Evolutionary conservation across 2,329 filamentous ascomycete genomes (phyloP), one percentile per base, ranked within the genome.

Genomic region (Diplodia sapinea): DNA sequence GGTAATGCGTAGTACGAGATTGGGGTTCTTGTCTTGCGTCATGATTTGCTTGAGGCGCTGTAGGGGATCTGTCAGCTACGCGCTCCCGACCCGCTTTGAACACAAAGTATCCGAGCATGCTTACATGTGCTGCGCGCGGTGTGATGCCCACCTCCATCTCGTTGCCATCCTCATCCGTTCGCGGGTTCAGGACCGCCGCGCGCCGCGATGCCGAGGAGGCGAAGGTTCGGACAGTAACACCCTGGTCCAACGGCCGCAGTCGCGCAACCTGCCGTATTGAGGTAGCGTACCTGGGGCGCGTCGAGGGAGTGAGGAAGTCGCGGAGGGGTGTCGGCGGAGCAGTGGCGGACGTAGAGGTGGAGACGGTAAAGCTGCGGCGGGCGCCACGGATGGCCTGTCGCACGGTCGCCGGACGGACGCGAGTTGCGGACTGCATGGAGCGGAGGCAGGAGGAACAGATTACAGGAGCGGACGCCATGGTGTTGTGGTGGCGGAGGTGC

Each of bases 1-100:
- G 69, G 91, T 90, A 71, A 99, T 91, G 64, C 94, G 91, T n/a
- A 99, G 86, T 29, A 93, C 92, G 38, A 96, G 87, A 74, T 91
- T 84, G 2, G 92, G 92, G 77, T 96, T 96, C 69, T 73, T 69
- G 71, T 79, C 84, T 68, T 69, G 83, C 69, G 72, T 78, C 70
- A 78, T 76, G 73, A 83, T 96, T 71, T 92, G 86, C 68, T 87
- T 85, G 38, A 97, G 87, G 43, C 93, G 91, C 78, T 80, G 74
- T 26, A 75, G 72, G 70, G 12, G 11, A 17, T n/a, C 9, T 12
- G 57, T 62, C 5, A 62, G 40, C 23, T 15, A 20, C 20, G 2
- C 7, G 9, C n/a, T 26, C 6, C 20, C 9, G 40, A 20, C 11
- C 26, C 3, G 1, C 20, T 9, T 5, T 11, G 26, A 7, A n/a